These are phyloP conservation scores for Colletotrichum sp. DNA, from an alignment of 2,329 filamentous ascomycete species.

Conservation along the genomic window DNA sequence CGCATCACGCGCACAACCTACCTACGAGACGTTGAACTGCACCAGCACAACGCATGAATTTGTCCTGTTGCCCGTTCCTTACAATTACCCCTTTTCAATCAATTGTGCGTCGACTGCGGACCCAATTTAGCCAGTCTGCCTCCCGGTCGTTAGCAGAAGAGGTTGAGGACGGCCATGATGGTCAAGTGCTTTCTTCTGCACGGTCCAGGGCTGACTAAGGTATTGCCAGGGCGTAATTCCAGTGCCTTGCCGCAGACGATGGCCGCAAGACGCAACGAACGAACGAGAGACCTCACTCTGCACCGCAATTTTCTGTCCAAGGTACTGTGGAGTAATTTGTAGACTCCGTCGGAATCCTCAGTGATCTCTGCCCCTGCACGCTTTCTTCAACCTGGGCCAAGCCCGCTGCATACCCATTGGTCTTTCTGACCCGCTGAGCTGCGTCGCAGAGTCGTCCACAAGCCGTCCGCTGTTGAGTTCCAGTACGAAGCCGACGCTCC, in stretches of 20 bases:
- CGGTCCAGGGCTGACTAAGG: not conserved
- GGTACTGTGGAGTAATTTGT: too few species aligned
- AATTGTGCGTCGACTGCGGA: too few species aligned
- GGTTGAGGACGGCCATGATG: not conserved
- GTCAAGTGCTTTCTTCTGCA: not conserved
- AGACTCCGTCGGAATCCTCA: too few species aligned
- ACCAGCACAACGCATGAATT: too few species aligned
- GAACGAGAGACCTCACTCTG: not conserved
- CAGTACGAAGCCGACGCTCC: not conserved
- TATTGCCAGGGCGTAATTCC: not conserved
- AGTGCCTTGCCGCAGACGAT: not conserved
- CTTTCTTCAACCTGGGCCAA: not conserved
- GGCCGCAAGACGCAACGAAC: not conserved
- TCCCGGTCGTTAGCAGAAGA: not conserved
- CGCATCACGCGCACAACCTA: not conserved
- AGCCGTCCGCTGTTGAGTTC: not conserved
- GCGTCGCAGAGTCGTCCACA: not conserved
- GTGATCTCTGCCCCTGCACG: not conserved
- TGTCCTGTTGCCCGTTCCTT: too few species aligned
- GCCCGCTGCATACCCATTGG: not conserved
- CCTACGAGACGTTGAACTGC: not conserved
- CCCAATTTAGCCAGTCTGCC: too few species aligned
- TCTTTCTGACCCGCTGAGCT: not conserved
- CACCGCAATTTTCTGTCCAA: too few species aligned
- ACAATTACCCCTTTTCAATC: accelerated